Conservation (phyloP, 768 basidiomycete species). For the Boletus sp. region DNA sequence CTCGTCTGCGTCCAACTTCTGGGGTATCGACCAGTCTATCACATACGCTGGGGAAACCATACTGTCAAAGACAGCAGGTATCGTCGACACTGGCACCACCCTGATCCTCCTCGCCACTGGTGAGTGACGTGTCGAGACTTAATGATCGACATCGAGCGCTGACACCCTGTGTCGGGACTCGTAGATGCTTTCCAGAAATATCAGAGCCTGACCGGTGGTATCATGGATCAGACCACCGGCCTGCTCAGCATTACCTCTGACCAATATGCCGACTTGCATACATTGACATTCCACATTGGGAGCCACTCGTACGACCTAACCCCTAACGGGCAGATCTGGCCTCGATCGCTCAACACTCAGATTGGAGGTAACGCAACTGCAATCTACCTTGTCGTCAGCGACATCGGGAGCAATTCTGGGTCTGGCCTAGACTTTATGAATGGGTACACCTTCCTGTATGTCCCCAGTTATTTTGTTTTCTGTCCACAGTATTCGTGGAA, state of each 20-base stretch:
- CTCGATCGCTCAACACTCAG: constrained; percentile 29
- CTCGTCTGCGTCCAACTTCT: constrained; percentile 24
- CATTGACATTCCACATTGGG: constrained; percentile 27
- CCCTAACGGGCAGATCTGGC: constrained; percentile 36
- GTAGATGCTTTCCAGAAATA: constrained; percentile 24
- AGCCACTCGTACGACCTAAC: constrained; percentile 5
- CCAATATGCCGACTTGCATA: constrained; percentile 23
- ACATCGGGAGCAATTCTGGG: constrained; percentile 13
- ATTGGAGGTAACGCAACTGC: constrained; percentile 24
- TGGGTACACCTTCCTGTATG: constrained; percentile 19
- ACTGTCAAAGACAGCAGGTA: constrained; percentile 15
- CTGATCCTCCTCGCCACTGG: constrained; percentile 29
- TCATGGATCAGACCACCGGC: constrained; percentile 21
- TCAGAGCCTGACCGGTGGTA: constrained; percentile 24
- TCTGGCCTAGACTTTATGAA: constrained; percentile 19
- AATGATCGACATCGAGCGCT: not conserved
- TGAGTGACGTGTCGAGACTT: not conserved
- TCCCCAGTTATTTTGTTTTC: not conserved
- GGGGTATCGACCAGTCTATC: constrained; percentile 16
- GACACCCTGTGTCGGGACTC: not conserved
- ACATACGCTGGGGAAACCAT: not conserved
- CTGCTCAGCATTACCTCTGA: constrained; percentile 22
- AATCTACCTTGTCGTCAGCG: constrained; percentile 31
- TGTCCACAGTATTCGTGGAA: not conserved
- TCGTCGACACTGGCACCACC: constrained; percentile 25